phyloP scores from a whole-genome alignment of 176 grass and related monocot genomes.

The Aegilops tauschii region DNA sequence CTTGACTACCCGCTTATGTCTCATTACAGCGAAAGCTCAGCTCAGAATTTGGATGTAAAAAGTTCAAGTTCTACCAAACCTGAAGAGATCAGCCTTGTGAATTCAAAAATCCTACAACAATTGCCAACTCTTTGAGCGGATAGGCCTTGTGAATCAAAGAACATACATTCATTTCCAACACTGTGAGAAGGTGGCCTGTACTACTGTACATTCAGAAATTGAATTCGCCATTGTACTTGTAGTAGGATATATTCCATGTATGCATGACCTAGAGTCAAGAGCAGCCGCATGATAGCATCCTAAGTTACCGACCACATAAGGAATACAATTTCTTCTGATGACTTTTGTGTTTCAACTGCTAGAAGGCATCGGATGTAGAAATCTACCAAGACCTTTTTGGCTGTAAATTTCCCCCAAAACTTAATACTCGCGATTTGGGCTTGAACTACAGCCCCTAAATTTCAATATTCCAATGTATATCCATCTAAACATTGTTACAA shows the following conservation, averaged over 20 bases:
- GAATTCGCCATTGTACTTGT: not conserved
- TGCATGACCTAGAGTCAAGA: not conserved
- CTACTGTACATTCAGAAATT: not conserved
- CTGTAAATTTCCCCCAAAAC: not conserved
- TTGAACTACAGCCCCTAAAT: not conserved
- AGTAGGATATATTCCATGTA: not conserved
- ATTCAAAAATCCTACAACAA: not conserved
- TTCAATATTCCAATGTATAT: not conserved
- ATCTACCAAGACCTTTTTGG: not conserved
- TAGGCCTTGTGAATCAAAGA: no score
- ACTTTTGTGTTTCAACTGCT: not conserved
- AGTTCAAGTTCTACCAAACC: not conserved
- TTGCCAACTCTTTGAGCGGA: not conserved
- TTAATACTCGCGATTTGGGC: not conserved
- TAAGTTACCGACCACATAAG: no score
- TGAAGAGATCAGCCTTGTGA: not conserved
- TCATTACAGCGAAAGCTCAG: slow-evolving; percentile 2
- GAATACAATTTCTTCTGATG: not conserved
- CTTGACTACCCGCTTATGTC: not conserved
- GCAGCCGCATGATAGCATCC: not conserved
- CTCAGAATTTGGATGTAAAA: not conserved
- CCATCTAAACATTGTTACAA: not conserved
- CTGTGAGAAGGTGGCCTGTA: not conserved
- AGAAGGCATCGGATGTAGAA: not conserved
- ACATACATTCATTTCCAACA: not conserved